Base-by-base conservation (phyloP, 768 basidiomycete genomes). In the Trametes elegans region DNA sequence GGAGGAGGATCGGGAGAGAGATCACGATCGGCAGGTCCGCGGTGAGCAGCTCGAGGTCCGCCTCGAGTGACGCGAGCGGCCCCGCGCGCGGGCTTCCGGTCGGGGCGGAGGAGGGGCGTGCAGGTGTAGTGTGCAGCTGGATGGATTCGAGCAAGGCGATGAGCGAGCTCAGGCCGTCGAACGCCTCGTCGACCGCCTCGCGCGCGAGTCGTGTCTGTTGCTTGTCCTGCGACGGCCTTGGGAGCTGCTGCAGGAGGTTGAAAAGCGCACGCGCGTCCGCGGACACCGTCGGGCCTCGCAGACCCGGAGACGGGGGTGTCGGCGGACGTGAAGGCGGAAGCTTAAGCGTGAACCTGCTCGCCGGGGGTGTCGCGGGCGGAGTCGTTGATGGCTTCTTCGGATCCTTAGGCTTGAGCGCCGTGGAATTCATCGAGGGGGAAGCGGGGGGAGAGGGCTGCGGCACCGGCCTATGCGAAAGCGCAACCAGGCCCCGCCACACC, bases 161-260 rank as follows among this genome's bases (percentile, higher is more conserved):
- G 16, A 92, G 69, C 19, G 82, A 78, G 60, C 76, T 71, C 24
- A 92, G 71, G 14, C 82, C 85, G 50, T 79, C 80, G 61, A 87
- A 83, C 2, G 87, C 90, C 63, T 91, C 90, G 49, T 87, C 84
- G 9, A 92, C 88, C 5, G 88, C 90, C 66, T 93, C 90, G 35
- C 78, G 76, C n/a, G 90, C 90, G 8, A 88, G 68, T 23, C 73
- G 73, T 9, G 79, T 77, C 9, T 71, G 66, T 57, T 74, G 75
- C 27, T 74, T 78, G 44, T 76, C 76, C n/a, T 70, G 70, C 13
- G 60, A 65, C 28, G 90, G 89, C 8, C 82, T 79, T 19, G 90
- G 87, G 31, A 92, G 74, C 23, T 71, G 68, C 40, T 68, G 73
- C 39, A 92, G 72, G 24, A 89, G 73, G 40, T 87, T 81, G 65